Base-by-base conservation (phyloP, 2,329 filamentous ascomycete species). In the Leptographium lundbergii region DNA sequence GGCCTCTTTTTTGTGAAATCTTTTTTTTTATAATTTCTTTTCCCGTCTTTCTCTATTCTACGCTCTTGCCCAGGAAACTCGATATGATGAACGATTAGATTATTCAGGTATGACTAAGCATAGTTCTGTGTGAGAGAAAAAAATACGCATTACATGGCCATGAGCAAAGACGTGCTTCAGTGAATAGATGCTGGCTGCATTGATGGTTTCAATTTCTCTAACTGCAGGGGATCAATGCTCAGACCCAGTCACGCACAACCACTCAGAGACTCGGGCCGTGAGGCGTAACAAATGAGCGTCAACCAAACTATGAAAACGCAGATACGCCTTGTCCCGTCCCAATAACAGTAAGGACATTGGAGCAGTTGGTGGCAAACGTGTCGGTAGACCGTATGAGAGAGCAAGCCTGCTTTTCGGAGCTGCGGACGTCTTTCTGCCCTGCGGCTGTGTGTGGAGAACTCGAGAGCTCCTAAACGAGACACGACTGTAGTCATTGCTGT, bases 21-120 rank as follows among this genome's bases (percentile, higher is more conserved):
- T 24, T 51, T 25, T 55, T 53, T 32, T 45, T 42, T 29, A 5
- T 59, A 32, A 29, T 48, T 10, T 39, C 34, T 45, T 59, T 32
- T 36, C n/a, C 22, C 17, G 24, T 39, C 25, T 19, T 25, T 25
- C 54, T 48, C 56, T 54, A 10, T 59, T 34, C 50, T 50, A 19
- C 25, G 14, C 4, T 25, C 24, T 57, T 36, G 32, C 11, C 50
- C 45, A 47, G 52, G 55, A 50, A 57, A 27, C 42, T 45, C 27
- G 27, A 57, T 57, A 57, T 57, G 55, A 57, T 57, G 55, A 57
- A 57, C 45, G 55, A 57, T 50, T 57, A 57, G 55, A 57, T 29
- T 51, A 56, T 45, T n/a, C 42, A 45, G 42, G 42, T 45, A 48
- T 27, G 22, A 55, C 22, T 25, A 42, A 55, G 22, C 34, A 36